A percentile compares a stretch with the other conserved stretches of the same genome.
These are phyloP conservation scores for Eragrostis tef DNA, from an alignment of 202 grass and related monocot genomes.

Conservation along the genomic window DNA sequence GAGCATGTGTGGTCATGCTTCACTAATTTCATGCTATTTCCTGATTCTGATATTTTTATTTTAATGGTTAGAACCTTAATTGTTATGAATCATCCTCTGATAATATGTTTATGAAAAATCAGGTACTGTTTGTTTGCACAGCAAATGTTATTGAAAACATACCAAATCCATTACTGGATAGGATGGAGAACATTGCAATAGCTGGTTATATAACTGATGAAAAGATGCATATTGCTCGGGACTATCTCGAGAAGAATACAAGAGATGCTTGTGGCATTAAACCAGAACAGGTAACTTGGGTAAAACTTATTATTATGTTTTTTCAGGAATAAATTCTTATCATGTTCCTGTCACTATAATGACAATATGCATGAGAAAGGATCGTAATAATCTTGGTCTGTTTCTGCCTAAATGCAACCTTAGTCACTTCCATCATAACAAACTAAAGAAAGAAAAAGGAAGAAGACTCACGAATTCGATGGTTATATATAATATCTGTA, in stretches of 20 bases:
- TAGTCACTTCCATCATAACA: background rate
- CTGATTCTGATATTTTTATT: slow-evolving; percentile 33
- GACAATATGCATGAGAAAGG: background rate
- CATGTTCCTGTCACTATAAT: slow-evolving; percentile 18
- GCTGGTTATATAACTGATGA: slow-evolving; percentile 99
- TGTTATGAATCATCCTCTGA: slow-evolving; percentile 43
- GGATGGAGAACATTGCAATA: slow-evolving; percentile 96
- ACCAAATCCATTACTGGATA: slow-evolving; percentile 92
- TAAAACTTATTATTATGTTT: background rate
- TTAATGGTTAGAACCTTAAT: slow-evolving; percentile 7
- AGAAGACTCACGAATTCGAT: background rate
- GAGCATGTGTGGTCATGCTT: slow-evolving; percentile 19
- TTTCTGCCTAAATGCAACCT: background rate
- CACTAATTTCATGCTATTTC: slow-evolving; percentile 25
- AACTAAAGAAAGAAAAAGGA: background rate
- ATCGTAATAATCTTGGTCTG: background rate
- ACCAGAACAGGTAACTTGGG: slow-evolving; percentile 72
- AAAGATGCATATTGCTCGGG: slow-evolving; percentile 95
- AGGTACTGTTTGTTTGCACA: slow-evolving; percentile 99
- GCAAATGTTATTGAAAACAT: slow-evolving; percentile 97
- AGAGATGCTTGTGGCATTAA: slow-evolving; percentile 88
- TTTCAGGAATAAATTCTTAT: background rate
- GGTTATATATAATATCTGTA: background rate
- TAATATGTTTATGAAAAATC: slow-evolving; percentile 51
- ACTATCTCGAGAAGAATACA: slow-evolving; percentile 90